Evolutionary conservation across 495 filamentous ascomycete species (phyloP).

Genomic region (Daldinia loculata): DNA sequence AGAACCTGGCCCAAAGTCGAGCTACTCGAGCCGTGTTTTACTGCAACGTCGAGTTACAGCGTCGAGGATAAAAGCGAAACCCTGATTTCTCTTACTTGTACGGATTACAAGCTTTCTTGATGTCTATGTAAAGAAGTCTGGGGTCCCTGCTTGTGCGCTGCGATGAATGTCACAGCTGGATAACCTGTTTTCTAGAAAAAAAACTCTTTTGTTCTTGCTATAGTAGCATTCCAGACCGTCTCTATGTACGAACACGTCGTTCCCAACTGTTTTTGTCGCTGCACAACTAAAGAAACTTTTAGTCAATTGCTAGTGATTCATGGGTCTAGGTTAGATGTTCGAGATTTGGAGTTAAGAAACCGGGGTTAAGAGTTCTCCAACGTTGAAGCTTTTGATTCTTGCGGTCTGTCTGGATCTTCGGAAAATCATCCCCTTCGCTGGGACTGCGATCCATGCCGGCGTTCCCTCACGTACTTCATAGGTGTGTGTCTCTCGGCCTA

Average conservation of each 20-base stretch:
- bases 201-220: slow-evolving; percentile 16
- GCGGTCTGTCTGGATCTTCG: not conserved
- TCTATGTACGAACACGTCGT: not conserved
- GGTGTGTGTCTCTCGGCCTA: not conserved
- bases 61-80: slow-evolving; percentile 8
- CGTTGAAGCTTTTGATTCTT: slow-evolving; percentile 5
- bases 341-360: not conserved
- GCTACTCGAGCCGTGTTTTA: slow-evolving; percentile 29
- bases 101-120: slow-evolving; percentile 33
- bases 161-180: not conserved
- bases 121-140: slow-evolving; percentile 14
- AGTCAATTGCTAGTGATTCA: slow-evolving; percentile 10
- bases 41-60: slow-evolving; percentile 31
- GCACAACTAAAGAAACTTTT: slow-evolving; percentile 14
- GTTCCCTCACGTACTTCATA: not conserved
- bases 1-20: slow-evolving; percentile 22
- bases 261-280: slow-evolving; percentile 14
- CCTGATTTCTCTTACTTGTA: slow-evolving; percentile 6
- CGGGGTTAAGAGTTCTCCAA: not conserved
- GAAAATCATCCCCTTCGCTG: slow-evolving; percentile 13
- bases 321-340: not conserved
- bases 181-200: not conserved
- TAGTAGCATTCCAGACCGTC: slow-evolving; percentile 26
- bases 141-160: slow-evolving; percentile 1
- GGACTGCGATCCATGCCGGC: slow-evolving; percentile 1